Percentiles rank a stretch among this genome's conserved stretches.
Evolutionary conservation across 163 green algal species (phyloP).

Genomic region (Scenedesmus sp.): DNA sequence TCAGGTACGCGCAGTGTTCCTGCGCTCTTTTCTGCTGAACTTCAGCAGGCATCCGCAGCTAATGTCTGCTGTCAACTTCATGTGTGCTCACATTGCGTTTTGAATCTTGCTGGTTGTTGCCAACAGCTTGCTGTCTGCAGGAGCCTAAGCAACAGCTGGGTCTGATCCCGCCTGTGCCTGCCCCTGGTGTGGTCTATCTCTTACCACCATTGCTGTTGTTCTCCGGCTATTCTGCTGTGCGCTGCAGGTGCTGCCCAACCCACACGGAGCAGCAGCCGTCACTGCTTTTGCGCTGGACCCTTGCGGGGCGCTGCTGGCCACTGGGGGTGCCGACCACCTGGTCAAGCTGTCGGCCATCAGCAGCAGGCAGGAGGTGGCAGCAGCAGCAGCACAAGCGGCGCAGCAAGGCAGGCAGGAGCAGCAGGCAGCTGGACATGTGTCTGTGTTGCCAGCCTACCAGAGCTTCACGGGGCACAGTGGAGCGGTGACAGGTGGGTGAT

Average conservation of each 20-base stretch:
- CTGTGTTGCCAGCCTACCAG: constrained; percentile 11
- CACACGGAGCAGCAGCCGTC: constrained; percentile 24
- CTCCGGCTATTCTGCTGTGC: background rate
- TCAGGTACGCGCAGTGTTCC: background rate
- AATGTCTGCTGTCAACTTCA: background rate
- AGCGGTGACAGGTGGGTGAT: constrained; percentile 25
- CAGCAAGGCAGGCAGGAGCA: background rate
- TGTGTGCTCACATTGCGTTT: background rate
- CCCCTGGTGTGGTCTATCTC: background rate
- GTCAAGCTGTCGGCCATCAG: constrained; percentile 37
- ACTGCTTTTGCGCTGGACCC: constrained; percentile 15
- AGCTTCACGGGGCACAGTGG: constrained; percentile 36
- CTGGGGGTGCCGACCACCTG: constrained; percentile 28
- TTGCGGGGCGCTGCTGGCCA: constrained; percentile 26
- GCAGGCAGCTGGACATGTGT: background rate
- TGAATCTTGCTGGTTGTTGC: background rate
- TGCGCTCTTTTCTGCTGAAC: background rate
- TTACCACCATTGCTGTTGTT: background rate
- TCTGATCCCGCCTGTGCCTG: background rate
- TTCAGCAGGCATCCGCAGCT: too few relatives aligned
- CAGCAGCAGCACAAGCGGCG: background rate
- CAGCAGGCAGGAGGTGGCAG: constrained; percentile 26
- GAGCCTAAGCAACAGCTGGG: background rate
- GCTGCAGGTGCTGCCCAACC: constrained; percentile 14
- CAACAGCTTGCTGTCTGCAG: background rate